Evolutionary conservation across 2,329 filamentous ascomycete species (phyloP).

Genomic region (Truncatella angustata): DNA sequence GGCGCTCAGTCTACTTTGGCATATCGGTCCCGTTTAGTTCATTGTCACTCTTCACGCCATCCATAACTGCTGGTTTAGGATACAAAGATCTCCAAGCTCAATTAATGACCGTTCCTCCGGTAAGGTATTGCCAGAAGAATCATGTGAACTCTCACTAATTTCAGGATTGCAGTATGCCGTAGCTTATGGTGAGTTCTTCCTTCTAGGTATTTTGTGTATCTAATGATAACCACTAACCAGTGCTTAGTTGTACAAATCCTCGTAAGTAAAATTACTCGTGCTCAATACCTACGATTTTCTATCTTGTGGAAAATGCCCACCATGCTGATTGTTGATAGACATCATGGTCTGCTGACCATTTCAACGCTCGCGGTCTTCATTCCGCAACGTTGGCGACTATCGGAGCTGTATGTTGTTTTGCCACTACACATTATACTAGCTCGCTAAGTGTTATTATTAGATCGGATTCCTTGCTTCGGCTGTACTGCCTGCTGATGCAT

Average conservation of each 20-base stretch:
- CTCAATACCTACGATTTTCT: too few relatives aligned
- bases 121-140: background rate
- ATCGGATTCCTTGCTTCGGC: conserved; percentile 58
- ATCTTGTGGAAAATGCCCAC: too few relatives aligned
- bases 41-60: conserved; percentile 48
- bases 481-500: conserved; percentile 57
- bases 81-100: conserved; percentile 46
- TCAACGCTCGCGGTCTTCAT: conserved; percentile 49
- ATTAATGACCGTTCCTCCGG: conserved; percentile 63
- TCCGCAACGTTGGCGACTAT: conserved; percentile 39
- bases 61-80: conserved; percentile 45
- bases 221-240: background rate
- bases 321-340: too few relatives aligned
- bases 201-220: background rate
- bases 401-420: conserved; percentile 37
- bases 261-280: background rate
- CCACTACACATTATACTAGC: too few relatives aligned
- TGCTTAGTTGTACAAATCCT: background rate
- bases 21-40: conserved; percentile 28
- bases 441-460: background rate
- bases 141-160: conserved; percentile 1
- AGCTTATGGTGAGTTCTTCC: conserved; percentile 28
- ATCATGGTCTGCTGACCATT: conserved; percentile 61
- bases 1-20: conserved; percentile 22
- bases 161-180: conserved; percentile 43